phyloP scores from a whole-genome alignment of 208 protist species.

The Giardia duodenalis region DNA sequence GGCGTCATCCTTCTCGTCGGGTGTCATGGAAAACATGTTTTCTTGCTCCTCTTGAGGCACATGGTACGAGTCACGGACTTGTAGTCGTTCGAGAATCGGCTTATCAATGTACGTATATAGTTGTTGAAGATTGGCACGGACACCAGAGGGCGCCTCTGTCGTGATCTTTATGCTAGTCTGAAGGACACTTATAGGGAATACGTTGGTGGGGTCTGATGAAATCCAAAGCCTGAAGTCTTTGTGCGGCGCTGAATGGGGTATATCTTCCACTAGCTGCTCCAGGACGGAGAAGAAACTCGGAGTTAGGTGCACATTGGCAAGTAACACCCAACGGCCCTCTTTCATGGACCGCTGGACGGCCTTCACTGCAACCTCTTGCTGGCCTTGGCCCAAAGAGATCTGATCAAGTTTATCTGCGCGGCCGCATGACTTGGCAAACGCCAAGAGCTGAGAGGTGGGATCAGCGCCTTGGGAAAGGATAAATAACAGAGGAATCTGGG shows the following conservation, averaged over 20 bases:
- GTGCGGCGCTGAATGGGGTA: constrained; percentile 66
- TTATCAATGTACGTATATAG: constrained; percentile 74
- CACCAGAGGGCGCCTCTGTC: constrained; percentile 85
- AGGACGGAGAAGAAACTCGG: constrained; percentile 82
- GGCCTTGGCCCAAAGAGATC: constrained; percentile 82
- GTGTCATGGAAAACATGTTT: constrained; percentile 37
- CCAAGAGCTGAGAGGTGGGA: constrained; percentile 69
- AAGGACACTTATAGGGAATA: constrained; percentile 60
- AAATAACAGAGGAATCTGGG: constrained; percentile 81
- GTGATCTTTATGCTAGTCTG: constrained; percentile 83
- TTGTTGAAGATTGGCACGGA: constrained; percentile 83
- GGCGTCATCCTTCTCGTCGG: constrained; percentile 25
- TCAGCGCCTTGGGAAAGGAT: constrained; percentile 86
- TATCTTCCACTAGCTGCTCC: constrained; percentile 81
- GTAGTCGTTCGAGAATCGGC: constrained; percentile 60
- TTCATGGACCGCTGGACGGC: constrained; percentile 69
- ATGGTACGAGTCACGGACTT: constrained; percentile 30
- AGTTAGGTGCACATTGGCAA: constrained; percentile 90
- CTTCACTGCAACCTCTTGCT: constrained; percentile 72
- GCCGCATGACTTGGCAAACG: constrained; percentile 63
- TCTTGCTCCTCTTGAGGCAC: constrained; percentile 48
- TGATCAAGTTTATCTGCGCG: constrained; percentile 59
- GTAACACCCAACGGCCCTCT: constrained; percentile 68
- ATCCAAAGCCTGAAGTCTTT: constrained; percentile 91
- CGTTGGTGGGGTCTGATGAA: constrained; percentile 76